phyloP scores from a whole-genome alignment of 164 flowering plant genomes.

The Piper longum region DNA sequence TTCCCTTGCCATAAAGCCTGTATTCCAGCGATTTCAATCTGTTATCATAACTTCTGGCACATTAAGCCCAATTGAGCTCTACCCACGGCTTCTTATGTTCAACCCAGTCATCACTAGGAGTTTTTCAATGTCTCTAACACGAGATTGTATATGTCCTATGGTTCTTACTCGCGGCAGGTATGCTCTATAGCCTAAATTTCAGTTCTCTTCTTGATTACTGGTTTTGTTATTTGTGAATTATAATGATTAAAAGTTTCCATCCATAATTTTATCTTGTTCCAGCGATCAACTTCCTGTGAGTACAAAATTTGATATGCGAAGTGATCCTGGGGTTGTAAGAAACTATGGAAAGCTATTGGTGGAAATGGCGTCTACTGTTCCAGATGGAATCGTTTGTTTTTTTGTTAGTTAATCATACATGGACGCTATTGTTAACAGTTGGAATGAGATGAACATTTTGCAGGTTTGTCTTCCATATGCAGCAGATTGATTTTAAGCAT shows the following conservation, averaged over 20 bases:
- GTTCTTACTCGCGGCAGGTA: slow-evolving; percentile 99
- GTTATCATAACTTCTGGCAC: slow-evolving; percentile 98
- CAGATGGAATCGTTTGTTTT: slow-evolving; percentile 97
- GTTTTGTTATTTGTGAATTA: too few species aligned
- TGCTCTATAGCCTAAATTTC: neutral
- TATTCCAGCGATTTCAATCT: slow-evolving; percentile 90
- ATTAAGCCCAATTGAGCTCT: slow-evolving; percentile 90
- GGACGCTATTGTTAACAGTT: slow-evolving; percentile 90
- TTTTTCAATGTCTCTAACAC: slow-evolving; percentile 90
- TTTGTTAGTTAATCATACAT: slow-evolving; percentile 98
- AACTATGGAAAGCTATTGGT: slow-evolving; percentile 93
- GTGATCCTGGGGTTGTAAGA: slow-evolving; percentile 94
- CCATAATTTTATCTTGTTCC: slow-evolving; percentile 9
- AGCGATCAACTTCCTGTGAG: slow-evolving; percentile 99
- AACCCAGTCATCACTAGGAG: slow-evolving; percentile 95
- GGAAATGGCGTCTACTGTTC: slow-evolving; percentile 95
- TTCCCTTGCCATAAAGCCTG: slow-evolving; percentile 95
- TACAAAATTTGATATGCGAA: slow-evolving; percentile 95
- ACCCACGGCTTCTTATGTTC: slow-evolving; percentile 93
- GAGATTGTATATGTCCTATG: slow-evolving; percentile 99
- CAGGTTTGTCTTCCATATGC: slow-evolving; percentile 30
- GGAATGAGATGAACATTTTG: slow-evolving; percentile 85
- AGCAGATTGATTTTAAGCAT: neutral
- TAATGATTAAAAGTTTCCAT: too few species aligned
- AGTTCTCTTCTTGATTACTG: neutral